Percentiles rank a stretch among this genome's conserved stretches.
These are phyloP conservation scores for Cenchrus purpureus DNA, from an alignment of 176 grass and related monocot species.

Conservation along the genomic window DNA sequence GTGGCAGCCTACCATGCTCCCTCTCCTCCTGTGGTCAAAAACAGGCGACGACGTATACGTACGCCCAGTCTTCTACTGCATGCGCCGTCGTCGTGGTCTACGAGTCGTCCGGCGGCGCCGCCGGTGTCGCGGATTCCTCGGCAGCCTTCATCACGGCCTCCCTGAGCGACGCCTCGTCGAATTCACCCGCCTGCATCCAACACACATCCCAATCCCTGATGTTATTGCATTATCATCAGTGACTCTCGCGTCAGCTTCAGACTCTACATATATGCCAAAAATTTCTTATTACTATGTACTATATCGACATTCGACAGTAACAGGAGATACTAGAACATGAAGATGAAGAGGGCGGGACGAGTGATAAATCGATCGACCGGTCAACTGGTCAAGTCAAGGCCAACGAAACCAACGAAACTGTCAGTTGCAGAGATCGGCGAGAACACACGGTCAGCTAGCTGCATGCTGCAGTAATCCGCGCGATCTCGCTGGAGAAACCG, in stretches of 20 bases:
- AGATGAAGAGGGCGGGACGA: too few species aligned
- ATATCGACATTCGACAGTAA: too few species aligned
- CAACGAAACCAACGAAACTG: not conserved
- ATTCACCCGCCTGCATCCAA: constrained; percentile 38
- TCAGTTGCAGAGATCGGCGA: too few species aligned
- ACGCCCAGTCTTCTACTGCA: not conserved
- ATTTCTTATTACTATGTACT: too few species aligned
- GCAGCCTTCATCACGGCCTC: constrained; percentile 70
- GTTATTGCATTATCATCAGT: too few species aligned
- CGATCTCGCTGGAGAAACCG: not conserved
- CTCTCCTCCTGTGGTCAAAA: constrained; percentile 38
- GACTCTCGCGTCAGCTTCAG: too few species aligned
- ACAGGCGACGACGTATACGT: not conserved
- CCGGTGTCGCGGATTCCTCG: constrained; percentile 40
- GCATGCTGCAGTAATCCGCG: too few species aligned
- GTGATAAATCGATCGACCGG: too few species aligned
- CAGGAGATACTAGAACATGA: too few species aligned
- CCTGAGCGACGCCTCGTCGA: constrained; percentile 57
- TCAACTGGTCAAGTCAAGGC: not conserved
- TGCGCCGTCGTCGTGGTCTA: not conserved
- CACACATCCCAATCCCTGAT: too few species aligned
- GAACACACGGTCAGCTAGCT: too few species aligned
- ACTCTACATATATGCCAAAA: too few species aligned
- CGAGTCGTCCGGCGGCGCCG: not conserved
- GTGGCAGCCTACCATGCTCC: not conserved